phyloP scores from a whole-genome alignment of 305 asterid species.

The Fraxinus sp. region DNA sequence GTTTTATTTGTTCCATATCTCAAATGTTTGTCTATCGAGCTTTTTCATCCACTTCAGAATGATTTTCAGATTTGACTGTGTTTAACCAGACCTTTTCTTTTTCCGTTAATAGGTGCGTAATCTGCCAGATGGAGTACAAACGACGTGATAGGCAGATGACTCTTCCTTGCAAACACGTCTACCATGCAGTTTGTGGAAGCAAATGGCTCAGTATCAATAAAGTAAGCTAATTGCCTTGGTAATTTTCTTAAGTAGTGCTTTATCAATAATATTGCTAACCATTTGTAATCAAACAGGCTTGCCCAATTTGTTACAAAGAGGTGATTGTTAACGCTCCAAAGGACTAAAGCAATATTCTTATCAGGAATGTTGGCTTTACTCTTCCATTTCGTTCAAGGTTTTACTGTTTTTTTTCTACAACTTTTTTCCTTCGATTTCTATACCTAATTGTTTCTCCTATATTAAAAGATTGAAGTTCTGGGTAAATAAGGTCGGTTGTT shows the following conservation, averaged over 20 bases:
- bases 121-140: conserved; percentile 96
- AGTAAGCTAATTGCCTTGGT: conserved; percentile 40
- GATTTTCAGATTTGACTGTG: background rate
- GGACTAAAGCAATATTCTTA: conserved; percentile 34
- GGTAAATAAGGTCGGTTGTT: conserved; percentile 24
- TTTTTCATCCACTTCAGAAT: conserved; percentile 4
- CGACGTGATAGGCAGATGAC: conserved; percentile 66
- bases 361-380: conserved; percentile 22
- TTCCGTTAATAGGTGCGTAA: conserved; percentile 64
- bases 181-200: conserved; percentile 78
- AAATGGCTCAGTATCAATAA: conserved; percentile 89
- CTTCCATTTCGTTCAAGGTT: conserved; percentile 23
- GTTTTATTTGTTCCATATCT: background rate
- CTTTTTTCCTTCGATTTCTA: conserved; percentile 18
- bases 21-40: background rate
- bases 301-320: conserved; percentile 91
- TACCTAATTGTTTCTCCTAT: conserved; percentile 17
- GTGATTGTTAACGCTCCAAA: conserved; percentile 53
- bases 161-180: conserved; percentile 88
- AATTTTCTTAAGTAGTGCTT: background rate
- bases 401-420: conserved; percentile 26
- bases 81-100: background rate
- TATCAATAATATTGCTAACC: conserved; percentile 20
- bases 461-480: conserved; percentile 14
- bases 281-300: conserved; percentile 55